Percentiles rank a stretch among this genome's conserved stretches.
Evolutionary conservation across 768 basidiomycete species (phyloP).

Genomic region (Cantharellus anzutake): DNA sequence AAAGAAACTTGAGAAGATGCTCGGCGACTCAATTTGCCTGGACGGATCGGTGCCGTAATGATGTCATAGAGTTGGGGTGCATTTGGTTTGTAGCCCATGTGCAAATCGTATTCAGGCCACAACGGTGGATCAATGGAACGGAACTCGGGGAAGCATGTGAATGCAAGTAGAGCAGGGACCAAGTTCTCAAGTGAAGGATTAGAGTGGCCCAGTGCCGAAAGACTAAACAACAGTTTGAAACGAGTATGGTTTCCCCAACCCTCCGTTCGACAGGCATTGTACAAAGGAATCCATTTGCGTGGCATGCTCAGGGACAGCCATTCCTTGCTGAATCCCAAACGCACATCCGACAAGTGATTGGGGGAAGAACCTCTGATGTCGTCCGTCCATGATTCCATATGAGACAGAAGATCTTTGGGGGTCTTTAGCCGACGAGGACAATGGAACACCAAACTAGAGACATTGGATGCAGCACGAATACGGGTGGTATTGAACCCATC

Average conservation of each 20-base stretch:
- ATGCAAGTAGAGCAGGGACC: neutral
- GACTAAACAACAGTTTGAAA: neutral
- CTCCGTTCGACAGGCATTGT: neutral
- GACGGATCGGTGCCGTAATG: neutral
- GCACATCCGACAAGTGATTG: neutral
- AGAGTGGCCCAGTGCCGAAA: neutral
- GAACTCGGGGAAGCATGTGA: constrained; percentile 28
- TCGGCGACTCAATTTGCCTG: neutral
- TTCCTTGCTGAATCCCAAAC: neutral
- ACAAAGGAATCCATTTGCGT: neutral
- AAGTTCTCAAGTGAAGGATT: neutral
- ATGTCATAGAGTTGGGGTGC: neutral
- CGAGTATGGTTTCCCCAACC: neutral
- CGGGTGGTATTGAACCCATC: too few species aligned
- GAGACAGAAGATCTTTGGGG: too few species aligned
- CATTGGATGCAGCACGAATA: too few species aligned
- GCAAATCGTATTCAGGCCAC: neutral
- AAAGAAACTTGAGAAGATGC: neutral
- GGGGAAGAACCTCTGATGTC: too few species aligned
- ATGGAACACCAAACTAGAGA: too few species aligned
- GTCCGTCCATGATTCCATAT: too few species aligned
- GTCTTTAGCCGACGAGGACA: too few species aligned
- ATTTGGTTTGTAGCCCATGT: neutral
- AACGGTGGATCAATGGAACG: constrained; percentile 27
- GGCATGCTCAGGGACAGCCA: neutral